Conservation (phyloP, 768 basidiomycete species). For the Zangia roseola region DNA sequence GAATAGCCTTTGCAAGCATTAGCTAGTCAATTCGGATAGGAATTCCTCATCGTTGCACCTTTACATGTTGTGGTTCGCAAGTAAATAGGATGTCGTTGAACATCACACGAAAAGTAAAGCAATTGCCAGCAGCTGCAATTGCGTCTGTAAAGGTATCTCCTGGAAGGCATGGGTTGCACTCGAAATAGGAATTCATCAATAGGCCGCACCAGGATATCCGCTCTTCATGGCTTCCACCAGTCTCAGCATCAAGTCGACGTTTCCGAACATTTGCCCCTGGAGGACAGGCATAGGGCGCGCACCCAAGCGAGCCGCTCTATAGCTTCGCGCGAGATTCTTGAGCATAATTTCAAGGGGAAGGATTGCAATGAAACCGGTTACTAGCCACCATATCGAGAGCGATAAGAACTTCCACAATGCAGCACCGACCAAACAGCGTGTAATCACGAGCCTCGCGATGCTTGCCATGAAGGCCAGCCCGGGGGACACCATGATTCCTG, state of each 20-base stretch:
- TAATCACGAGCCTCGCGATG: neutral
- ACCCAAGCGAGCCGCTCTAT: constrained; percentile 43
- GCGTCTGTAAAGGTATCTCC: constrained; percentile 43
- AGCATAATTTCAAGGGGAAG: constrained; percentile 35
- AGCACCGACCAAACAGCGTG: constrained; percentile 1
- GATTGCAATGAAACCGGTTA: constrained; percentile 29
- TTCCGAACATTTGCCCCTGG: constrained; percentile 42
- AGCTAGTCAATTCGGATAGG: neutral
- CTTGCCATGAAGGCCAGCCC: constrained; percentile 14
- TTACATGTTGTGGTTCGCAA: constrained; percentile 52
- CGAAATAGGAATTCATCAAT: neutral
- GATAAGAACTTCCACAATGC: constrained; percentile 7
- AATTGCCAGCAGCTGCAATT: constrained; percentile 38
- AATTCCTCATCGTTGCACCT: constrained; percentile 22
- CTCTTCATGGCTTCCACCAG: constrained; percentile 36
- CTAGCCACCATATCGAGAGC: constrained; percentile 38
- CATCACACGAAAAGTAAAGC: constrained; percentile 45
- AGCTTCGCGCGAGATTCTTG: constrained; percentile 28
- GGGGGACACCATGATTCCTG: constrained; percentile 13
- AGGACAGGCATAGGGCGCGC: constrained; percentile 43
- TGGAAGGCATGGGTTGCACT: constrained; percentile 12
- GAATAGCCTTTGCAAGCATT: constrained; percentile 33
- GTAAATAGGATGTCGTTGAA: constrained; percentile 49
- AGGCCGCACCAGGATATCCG: constrained; percentile 50
- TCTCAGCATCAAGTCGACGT: constrained; percentile 41